Conservation (phyloP, 306 rosid genomes). For the Vicia villosa region DNA sequence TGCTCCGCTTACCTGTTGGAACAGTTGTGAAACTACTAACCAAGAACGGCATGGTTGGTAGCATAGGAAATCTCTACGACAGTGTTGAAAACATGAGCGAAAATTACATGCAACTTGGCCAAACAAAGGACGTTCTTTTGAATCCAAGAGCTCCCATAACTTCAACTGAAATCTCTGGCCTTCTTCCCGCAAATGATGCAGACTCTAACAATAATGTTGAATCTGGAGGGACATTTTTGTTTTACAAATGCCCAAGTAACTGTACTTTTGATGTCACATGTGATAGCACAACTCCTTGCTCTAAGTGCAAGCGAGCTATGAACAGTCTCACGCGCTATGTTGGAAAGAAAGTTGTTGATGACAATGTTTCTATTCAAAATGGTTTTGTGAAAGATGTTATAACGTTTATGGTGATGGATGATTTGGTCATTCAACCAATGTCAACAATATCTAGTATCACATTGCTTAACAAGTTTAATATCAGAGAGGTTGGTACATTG, state of each 20-base stretch:
- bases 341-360: background rate
- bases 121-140: background rate
- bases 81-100: background rate
- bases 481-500: constrained; percentile 38
- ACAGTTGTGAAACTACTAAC: constrained; percentile 38
- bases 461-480: constrained; percentile 28
- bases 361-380: background rate
- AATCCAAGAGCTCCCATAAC: background rate
- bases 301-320: background rate
- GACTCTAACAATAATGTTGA: background rate
- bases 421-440: background rate
- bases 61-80: constrained; percentile 29
- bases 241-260: background rate
- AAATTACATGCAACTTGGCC: background rate
- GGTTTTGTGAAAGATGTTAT: background rate
- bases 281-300: background rate
- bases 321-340: background rate
- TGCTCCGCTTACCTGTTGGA: constrained; percentile 40
- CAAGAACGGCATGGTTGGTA: constrained; percentile 41
- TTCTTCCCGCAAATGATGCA: background rate
- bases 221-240: background rate
- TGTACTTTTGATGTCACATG: background rate
- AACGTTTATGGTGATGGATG: background rate
- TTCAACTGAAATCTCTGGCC: background rate
- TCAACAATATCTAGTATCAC: constrained; percentile 20